These are phyloP conservation scores for Gymnopus androsaceus DNA, from an alignment of 1,284 basidiomycete species.

Conservation along the genomic window DNA sequence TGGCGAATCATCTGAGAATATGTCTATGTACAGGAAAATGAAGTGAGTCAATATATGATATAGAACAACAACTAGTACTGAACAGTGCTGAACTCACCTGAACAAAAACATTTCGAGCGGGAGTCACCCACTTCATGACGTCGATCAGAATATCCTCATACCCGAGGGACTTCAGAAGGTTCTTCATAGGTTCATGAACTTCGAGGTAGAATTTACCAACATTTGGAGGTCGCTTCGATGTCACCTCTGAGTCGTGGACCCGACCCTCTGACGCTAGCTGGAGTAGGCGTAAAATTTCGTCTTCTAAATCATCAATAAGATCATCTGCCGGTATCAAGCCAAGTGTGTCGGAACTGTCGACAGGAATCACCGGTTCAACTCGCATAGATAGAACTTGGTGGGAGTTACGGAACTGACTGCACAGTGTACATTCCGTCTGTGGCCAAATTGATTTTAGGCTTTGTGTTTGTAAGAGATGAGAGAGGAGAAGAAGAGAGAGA, in stretches of 20 bases:
- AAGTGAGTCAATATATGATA: not conserved
- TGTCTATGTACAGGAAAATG: not conserved
- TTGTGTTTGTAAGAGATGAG: not conserved
- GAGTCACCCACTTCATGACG: not conserved
- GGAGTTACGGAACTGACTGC: not conserved
- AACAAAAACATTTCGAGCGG: not conserved
- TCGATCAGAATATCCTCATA: not conserved
- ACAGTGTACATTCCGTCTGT: not conserved
- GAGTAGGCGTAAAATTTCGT: too few species aligned
- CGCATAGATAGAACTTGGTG: not conserved
- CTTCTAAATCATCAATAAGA: too few species aligned
- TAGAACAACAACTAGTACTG: too few species aligned
- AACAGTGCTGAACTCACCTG: constrained; percentile 1
- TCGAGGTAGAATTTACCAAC: not conserved
- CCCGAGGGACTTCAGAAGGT: not conserved
- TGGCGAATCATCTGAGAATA: not conserved
- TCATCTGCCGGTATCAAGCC: too few species aligned
- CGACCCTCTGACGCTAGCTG: too few species aligned
- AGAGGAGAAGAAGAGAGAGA: not conserved
- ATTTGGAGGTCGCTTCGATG: too few species aligned
- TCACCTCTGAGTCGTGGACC: too few species aligned
- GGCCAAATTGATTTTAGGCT: not conserved
- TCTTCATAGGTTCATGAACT: not conserved
- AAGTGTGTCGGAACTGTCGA: not conserved
- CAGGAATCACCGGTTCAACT: not conserved